These are phyloP conservation scores for Mimosa bimucronata DNA, from an alignment of 306 rosid species.

Conservation along the genomic window DNA sequence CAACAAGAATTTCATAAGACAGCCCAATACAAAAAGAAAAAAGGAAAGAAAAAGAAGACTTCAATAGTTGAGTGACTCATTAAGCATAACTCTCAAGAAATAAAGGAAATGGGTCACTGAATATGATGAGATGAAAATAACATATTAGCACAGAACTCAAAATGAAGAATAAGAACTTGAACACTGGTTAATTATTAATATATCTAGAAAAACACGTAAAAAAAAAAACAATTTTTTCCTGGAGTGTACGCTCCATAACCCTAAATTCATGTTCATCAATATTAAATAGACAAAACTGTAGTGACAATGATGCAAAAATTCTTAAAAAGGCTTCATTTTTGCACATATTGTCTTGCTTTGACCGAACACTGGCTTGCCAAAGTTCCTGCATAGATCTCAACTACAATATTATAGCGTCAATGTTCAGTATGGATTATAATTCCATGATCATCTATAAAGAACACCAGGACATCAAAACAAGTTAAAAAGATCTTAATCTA, in stretches of 20 bases:
- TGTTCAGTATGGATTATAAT: too few species aligned
- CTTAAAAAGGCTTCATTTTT: too few species aligned
- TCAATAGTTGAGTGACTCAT: background rate
- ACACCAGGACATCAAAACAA: background rate
- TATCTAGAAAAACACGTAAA: background rate
- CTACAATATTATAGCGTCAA: too few species aligned
- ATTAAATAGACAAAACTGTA: too few species aligned
- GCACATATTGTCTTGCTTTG: too few species aligned
- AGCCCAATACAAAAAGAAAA: background rate
- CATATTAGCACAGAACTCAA: background rate
- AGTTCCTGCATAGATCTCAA: too few species aligned
- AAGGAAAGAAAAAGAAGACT: background rate
- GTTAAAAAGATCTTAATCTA: background rate
- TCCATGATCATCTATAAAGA: background rate
- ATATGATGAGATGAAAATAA: conserved; percentile 1
- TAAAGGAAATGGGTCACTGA: background rate
- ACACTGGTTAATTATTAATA: background rate
- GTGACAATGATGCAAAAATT: too few species aligned
- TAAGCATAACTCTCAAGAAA: background rate
- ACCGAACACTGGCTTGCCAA: too few species aligned
- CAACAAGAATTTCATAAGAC: background rate
- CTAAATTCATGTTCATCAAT: too few species aligned
- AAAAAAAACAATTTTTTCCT: too few species aligned
- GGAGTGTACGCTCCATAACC: too few species aligned
- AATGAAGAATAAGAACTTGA: background rate